Percentiles rank a stretch among this genome's conserved stretches.
Conservation (phyloP, 306 rosid genomes). For the Cicer bijugum region DNA sequence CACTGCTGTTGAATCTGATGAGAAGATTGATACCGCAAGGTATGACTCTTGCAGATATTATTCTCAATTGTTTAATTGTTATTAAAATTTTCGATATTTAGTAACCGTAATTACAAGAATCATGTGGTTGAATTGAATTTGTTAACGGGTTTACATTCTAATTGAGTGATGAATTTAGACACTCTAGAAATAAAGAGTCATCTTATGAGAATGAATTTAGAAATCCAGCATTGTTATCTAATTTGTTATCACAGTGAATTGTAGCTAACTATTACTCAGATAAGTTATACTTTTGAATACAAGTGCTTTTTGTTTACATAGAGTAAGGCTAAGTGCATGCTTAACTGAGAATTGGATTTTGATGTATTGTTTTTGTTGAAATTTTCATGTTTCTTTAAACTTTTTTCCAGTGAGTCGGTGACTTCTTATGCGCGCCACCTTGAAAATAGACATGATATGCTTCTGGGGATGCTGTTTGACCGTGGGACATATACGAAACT, state of each 20-base stretch:
- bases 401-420: conserved; percentile 72
- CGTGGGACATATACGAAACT: conserved; percentile 76
- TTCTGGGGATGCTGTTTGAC: conserved; percentile 88
- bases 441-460: conserved; percentile 89
- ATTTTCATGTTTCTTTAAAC: conserved; percentile 8
- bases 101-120: neutral
- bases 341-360: conserved; percentile 30
- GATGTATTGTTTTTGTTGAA: conserved; percentile 9
- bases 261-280: neutral
- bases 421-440: conserved; percentile 88
- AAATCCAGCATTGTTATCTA: neutral
- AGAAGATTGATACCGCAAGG: conserved; percentile 63
- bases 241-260: neutral
- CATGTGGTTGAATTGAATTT: neutral
- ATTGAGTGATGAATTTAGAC: conserved; percentile 17
- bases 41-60: conserved; percentile 46
- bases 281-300: neutral
- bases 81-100: neutral
- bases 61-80: neutral
- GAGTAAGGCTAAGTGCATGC: neutral
- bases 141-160: neutral
- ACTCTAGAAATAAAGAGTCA: neutral
- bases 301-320: neutral
- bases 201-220: neutral
- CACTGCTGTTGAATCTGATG: conserved; percentile 52